phyloP scores from a whole-genome alignment of 306 rosid species.

The Vachellia collinsii region DNA sequence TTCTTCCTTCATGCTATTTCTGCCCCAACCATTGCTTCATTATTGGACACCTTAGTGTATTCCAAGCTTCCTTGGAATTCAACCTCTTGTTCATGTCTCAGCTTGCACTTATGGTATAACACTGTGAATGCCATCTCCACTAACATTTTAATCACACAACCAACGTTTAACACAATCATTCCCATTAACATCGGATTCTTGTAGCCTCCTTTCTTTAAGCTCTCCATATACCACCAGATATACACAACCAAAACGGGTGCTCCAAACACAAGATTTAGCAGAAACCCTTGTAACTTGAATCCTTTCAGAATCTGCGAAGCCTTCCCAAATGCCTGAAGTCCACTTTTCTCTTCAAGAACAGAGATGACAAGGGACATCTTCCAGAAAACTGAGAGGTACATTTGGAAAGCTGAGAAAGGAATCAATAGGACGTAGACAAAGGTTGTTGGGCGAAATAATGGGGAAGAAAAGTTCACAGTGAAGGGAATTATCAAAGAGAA shows the following conservation, averaged over 20 bases:
- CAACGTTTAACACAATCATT: not conserved
- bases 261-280: slow-evolving; percentile 31
- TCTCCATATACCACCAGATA: not conserved
- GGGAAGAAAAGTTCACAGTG: not conserved
- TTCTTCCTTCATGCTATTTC: not conserved
- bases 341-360: slow-evolving; percentile 34
- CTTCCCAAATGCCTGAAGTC: slow-evolving; percentile 39
- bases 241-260: not conserved
- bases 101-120: slow-evolving; percentile 43
- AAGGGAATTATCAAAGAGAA: not conserved
- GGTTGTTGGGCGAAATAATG: not conserved
- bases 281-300: slow-evolving; percentile 31
- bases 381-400: slow-evolving; percentile 35
- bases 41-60: not conserved
- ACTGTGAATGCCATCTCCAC: slow-evolving; percentile 31
- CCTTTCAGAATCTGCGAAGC: slow-evolving; percentile 34
- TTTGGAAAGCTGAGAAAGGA: not conserved
- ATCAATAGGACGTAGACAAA: not conserved
- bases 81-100: slow-evolving; percentile 36
- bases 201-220: not conserved
- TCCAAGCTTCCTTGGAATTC: slow-evolving; percentile 30
- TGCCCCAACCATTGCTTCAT: not conserved
- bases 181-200: not conserved
- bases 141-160: slow-evolving; percentile 22
- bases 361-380: slow-evolving; percentile 35